phyloP scores from a whole-genome alignment of 768 basidiomycete species.

The Candolleomyces aberdarensis region DNA sequence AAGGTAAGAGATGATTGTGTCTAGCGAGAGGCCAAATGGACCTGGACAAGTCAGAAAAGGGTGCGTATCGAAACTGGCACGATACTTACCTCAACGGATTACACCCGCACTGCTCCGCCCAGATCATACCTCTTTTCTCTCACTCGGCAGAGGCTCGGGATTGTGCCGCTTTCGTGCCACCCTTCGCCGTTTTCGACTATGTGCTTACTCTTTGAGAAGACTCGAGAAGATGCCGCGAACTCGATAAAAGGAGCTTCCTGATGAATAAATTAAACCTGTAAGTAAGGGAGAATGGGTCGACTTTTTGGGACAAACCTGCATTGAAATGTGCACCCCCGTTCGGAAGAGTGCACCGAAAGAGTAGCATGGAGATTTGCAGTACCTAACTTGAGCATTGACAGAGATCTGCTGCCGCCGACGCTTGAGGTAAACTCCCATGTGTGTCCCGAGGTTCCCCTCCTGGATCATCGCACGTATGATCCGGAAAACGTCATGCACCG shows the following conservation, averaged over 20 bases:
- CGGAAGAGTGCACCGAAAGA: too few species aligned
- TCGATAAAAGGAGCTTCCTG: neutral
- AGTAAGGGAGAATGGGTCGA: neutral
- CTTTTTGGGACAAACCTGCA: too few species aligned
- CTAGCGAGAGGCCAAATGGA: too few species aligned
- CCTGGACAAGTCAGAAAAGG: too few species aligned
- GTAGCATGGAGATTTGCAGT: too few species aligned
- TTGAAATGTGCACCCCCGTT: too few species aligned
- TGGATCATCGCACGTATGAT: conserved; percentile 2
- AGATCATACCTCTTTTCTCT: neutral
- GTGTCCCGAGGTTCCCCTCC: neutral
- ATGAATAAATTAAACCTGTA: neutral
- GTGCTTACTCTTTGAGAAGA: neutral
- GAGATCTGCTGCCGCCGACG: too few species aligned
- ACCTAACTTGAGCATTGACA: too few species aligned
- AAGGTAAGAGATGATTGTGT: too few species aligned
- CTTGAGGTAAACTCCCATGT: too few species aligned
- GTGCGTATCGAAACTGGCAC: too few species aligned
- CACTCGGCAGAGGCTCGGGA: neutral
- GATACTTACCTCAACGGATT: too few species aligned
- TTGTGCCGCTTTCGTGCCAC: neutral
- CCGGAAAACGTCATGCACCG: neutral
- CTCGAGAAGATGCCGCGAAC: neutral
- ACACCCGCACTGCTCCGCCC: neutral
- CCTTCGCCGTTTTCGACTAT: neutral